A percentile compares a stretch with the other conserved stretches of the same genome.
These are phyloP conservation scores for Brettanomyces sp. DNA, from an alignment of 805 yeast genomes.

Conservation along the genomic window DNA sequence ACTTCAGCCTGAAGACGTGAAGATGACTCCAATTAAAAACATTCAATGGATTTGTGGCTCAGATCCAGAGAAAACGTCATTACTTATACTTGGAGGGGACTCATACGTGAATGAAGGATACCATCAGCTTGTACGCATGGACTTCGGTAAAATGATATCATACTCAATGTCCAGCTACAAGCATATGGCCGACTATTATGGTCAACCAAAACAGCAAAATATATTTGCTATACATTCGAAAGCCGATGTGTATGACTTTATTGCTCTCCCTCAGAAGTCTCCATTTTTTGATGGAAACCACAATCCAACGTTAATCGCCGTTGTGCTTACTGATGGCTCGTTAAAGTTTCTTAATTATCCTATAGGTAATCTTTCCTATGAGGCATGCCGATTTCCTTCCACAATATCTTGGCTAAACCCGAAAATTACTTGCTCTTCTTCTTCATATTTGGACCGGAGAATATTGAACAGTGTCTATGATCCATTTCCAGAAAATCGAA, in stretches of 20 bases:
- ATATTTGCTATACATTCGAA: conserved; percentile 44
- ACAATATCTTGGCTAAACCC: conserved; percentile 75
- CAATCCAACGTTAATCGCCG: conserved; percentile 57
- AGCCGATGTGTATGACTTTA: conserved; percentile 34
- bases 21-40: conserved; percentile 36
- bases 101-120: conserved; percentile 32
- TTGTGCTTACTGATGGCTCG: conserved; percentile 55
- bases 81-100: conserved; percentile 65
- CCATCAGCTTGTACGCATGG: conserved; percentile 45
- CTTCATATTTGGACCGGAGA: conserved; percentile 31
- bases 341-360: conserved; percentile 54
- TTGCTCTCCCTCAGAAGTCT: conserved; percentile 48
- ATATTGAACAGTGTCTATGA: conserved; percentile 18
- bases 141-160: conserved; percentile 72
- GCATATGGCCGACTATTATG: conserved; percentile 70
- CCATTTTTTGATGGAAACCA: conserved; percentile 80
- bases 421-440: conserved; percentile 45
- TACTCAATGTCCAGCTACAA: conserved; percentile 77
- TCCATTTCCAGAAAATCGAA: conserved; percentile 29
- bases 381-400: conserved; percentile 66
- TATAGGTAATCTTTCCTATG: conserved; percentile 39
- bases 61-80: conserved; percentile 72
- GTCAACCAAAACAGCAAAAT: conserved; percentile 46
- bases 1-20: conserved; percentile 4
- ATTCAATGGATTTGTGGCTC: conserved; percentile 71